Evolutionary conservation across 352 stramenopile genomes (phyloP).

Genomic region (Phytophthora pseudosyringae): DNA sequence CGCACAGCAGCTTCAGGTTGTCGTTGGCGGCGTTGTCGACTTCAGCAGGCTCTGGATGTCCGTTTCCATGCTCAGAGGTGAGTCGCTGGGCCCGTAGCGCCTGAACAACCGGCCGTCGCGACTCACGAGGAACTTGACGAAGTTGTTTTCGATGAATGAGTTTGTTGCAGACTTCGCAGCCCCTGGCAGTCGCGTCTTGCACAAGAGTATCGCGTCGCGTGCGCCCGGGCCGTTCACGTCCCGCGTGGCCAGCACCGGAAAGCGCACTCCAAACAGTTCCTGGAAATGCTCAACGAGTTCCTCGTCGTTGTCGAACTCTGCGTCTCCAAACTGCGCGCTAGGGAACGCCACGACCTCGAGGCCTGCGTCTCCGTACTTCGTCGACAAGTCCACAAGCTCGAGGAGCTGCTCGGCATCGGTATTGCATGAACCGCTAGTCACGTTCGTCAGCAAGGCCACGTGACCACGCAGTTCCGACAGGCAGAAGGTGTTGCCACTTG

Average conservation of each 20-base stretch:
- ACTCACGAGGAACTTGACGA: slow-evolving; percentile 91
- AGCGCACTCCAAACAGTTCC: slow-evolving; percentile 35
- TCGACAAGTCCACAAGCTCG: slow-evolving; percentile 69
- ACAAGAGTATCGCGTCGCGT: slow-evolving; percentile 78
- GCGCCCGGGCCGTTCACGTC: slow-evolving; percentile 90
- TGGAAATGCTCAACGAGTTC: slow-evolving; percentile 27
- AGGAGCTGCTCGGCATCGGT: slow-evolving; percentile 69
- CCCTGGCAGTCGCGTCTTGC: slow-evolving; percentile 72
- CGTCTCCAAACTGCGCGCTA: slow-evolving; percentile 86
- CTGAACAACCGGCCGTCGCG: slow-evolving; percentile 76
- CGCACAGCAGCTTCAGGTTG: not conserved
- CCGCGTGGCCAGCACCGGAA: slow-evolving; percentile 70
- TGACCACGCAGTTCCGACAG: slow-evolving; percentile 70
- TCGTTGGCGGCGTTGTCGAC: not conserved
- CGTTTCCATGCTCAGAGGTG: slow-evolving; percentile 33
- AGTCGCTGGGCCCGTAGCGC: slow-evolving; percentile 45
- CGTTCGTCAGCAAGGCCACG: slow-evolving; percentile 76
- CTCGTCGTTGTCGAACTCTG: slow-evolving; percentile 62
- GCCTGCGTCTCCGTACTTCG: slow-evolving; percentile 60
- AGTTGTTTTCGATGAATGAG: slow-evolving; percentile 90
- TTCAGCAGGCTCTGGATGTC: slow-evolving; percentile 48
- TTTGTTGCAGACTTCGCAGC: slow-evolving; percentile 37
- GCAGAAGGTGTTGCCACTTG: slow-evolving; percentile 59
- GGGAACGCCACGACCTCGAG: slow-evolving; percentile 84
- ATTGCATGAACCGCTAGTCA: slow-evolving; percentile 41